Evolutionary conservation across 2,329 filamentous ascomycete genomes (phyloP).

Genomic region (Penicillium sp.): DNA sequence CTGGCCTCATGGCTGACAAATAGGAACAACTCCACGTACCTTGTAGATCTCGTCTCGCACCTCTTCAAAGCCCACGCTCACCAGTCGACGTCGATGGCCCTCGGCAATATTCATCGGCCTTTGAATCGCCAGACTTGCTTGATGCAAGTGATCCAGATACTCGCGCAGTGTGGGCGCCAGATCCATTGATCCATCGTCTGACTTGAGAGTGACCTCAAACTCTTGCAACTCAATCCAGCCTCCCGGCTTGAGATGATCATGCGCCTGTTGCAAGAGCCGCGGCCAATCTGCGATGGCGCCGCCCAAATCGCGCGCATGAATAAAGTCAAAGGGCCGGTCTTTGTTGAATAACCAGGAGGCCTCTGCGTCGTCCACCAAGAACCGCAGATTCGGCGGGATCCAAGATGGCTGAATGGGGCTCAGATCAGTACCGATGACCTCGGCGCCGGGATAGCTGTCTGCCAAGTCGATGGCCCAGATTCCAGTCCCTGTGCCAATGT

Average conservation of each 20-base stretch:
- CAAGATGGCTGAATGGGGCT: slow-evolving; percentile 39
- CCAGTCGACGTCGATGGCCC: slow-evolving; percentile 39
- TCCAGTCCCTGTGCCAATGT: slow-evolving; percentile 37
- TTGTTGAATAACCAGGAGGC: slow-evolving; percentile 26
- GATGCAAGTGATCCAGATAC: slow-evolving; percentile 22
- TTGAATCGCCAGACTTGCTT: slow-evolving; percentile 29
- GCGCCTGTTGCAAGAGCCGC: slow-evolving; percentile 18
- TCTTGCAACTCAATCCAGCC: slow-evolving; percentile 48
- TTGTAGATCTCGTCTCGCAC: slow-evolving; percentile 46
- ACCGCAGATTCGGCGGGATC: slow-evolving; percentile 32
- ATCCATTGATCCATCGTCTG: slow-evolving; percentile 26
- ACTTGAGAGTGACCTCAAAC: slow-evolving; percentile 24
- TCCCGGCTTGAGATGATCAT: slow-evolving; percentile 40
- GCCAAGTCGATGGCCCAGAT: slow-evolving; percentile 34
- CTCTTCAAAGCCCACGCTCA: slow-evolving; percentile 50
- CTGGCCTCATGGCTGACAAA: no score
- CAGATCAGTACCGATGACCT: slow-evolving; percentile 44
- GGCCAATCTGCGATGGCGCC: slow-evolving; percentile 29
- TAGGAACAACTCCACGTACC: slow-evolving; percentile 11
- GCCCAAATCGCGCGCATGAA: slow-evolving; percentile 29
- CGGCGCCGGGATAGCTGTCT: slow-evolving; percentile 32
- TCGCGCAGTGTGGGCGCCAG: slow-evolving; percentile 23
- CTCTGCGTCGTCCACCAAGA: slow-evolving; percentile 32
- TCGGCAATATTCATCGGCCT: slow-evolving; percentile 31
- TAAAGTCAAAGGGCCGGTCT: slow-evolving; percentile 26